Conservation (phyloP, 257 asterid genomes). For the Solanum lycopersicoides region DNA sequence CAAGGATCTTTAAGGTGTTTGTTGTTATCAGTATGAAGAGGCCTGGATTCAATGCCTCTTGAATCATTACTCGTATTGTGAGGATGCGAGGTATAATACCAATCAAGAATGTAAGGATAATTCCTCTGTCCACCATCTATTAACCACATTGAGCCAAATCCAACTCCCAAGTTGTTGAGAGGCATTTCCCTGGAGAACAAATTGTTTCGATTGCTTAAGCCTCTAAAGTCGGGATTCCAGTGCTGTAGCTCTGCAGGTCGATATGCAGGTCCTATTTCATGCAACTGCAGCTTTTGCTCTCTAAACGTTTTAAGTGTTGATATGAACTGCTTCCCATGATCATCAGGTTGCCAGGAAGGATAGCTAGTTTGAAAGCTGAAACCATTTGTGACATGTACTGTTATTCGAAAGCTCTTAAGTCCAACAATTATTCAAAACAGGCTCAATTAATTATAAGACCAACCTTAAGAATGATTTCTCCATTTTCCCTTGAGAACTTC, state of each 20-base stretch:
- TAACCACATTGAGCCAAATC: conserved; percentile 52
- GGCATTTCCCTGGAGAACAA: conserved; percentile 28
- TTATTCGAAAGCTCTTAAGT: neutral
- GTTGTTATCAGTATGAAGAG: conserved; percentile 9
- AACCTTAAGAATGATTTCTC: conserved; percentile 94
- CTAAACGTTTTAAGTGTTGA: conserved; percentile 43
- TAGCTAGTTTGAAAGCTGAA: conserved; percentile 73
- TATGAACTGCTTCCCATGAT: conserved; percentile 72
- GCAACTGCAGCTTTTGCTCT: conserved; percentile 59
- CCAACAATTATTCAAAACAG: neutral
- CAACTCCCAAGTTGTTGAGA: conserved; percentile 16
- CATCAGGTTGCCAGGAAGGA: conserved; percentile 79
- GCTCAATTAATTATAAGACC: neutral
- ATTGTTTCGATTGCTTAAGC: conserved; percentile 23
- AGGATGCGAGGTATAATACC: conserved; percentile 63
- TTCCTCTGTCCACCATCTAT: conserved; percentile 46
- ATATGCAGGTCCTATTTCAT: conserved; percentile 16
- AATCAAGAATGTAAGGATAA: conserved; percentile 75
- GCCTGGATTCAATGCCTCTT: conserved; percentile 15
- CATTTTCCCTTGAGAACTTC: conserved; percentile 98
- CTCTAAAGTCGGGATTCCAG: conserved; percentile 31
- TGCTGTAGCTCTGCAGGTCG: conserved; percentile 23
- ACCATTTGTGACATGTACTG: neutral
- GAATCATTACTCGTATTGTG: conserved; percentile 24
- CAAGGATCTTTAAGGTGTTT: conserved; percentile 26